Percentiles rank a stretch among this genome's conserved stretches.
phyloP scores from a whole-genome alignment of 2,329 filamentous ascomycete genomes.

The Colletotrichum liriopes region DNA sequence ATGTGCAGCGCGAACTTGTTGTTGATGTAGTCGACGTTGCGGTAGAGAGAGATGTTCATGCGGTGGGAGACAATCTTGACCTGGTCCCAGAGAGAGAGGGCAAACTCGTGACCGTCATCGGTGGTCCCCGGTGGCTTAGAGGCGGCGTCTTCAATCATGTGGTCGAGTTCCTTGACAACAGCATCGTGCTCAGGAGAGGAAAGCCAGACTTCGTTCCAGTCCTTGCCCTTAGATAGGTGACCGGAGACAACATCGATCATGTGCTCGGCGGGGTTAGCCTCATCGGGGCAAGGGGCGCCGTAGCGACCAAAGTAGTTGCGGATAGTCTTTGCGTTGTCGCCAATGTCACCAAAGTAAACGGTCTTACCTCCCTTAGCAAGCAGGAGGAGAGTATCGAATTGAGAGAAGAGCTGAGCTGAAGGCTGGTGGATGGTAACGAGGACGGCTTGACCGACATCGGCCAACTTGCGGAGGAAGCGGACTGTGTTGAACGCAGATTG shows the following conservation, averaged over 20 bases:
- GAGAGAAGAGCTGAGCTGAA: slow-evolving; percentile 75
- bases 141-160: slow-evolving; percentile 71
- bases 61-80: slow-evolving; percentile 75
- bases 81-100: slow-evolving; percentile 76
- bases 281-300: slow-evolving; percentile 73
- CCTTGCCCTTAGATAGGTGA: slow-evolving; percentile 59
- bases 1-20: slow-evolving; percentile 75
- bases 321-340: slow-evolving; percentile 68
- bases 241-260: slow-evolving; percentile 77
- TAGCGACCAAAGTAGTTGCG: slow-evolving; percentile 77
- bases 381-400: slow-evolving; percentile 77
- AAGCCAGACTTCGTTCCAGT: slow-evolving; percentile 81
- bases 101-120: slow-evolving; percentile 78
- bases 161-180: slow-evolving; percentile 74
- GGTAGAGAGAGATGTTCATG: slow-evolving; percentile 73
- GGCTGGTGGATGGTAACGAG: slow-evolving; percentile 81
- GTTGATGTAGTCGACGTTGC: slow-evolving; percentile 77
- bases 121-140: slow-evolving; percentile 57
- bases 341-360: slow-evolving; percentile 78
- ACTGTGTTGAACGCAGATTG: slow-evolving; percentile 78
- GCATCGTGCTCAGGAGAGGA: slow-evolving; percentile 72
- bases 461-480: slow-evolving; percentile 77
- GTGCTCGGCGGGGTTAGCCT: slow-evolving; percentile 82
- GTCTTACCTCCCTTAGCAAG: slow-evolving; percentile 77
- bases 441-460: slow-evolving; percentile 77